Percentiles rank a stretch among this genome's conserved stretches.
Evolutionary conservation across 176 grass and related monocot species (phyloP).

Genomic region (Oryza glumipatula): DNA sequence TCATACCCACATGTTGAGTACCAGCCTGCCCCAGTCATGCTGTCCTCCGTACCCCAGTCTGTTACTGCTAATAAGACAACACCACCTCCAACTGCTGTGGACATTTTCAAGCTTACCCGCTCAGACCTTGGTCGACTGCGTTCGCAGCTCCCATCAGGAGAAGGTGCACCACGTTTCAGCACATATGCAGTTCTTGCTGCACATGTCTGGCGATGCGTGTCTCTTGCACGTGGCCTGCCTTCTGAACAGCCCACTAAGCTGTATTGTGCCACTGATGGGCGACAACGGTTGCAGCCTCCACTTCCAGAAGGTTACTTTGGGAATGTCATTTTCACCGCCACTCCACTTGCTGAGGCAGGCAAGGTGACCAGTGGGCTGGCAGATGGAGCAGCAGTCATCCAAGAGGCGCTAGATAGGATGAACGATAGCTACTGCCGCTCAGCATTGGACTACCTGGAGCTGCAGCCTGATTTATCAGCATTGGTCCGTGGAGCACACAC

Average conservation of each 20-base stretch:
- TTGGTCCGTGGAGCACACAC: constrained; percentile 82
- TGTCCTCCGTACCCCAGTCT: constrained; percentile 29
- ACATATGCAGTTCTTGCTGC: constrained; percentile 70
- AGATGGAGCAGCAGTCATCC: constrained; percentile 59
- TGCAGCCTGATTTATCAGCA: constrained; percentile 70
- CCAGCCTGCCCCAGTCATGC: constrained; percentile 72
- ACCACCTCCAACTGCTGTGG: constrained; percentile 57
- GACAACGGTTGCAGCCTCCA: constrained; percentile 64
- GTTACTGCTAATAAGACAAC: constrained; percentile 35
- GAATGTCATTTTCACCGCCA: constrained; percentile 90
- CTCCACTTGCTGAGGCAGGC: constrained; percentile 63
- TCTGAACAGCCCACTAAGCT: constrained; percentile 79
- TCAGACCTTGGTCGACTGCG: constrained; percentile 53
- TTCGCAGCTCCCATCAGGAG: constrained; percentile 34
- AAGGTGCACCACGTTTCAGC: constrained; percentile 44
- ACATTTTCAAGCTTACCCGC: constrained; percentile 73
- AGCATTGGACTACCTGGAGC: constrained; percentile 81
- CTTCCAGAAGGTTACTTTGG: constrained; percentile 88
- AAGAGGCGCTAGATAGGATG: constrained; percentile 73
- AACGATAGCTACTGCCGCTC: constrained; percentile 65
- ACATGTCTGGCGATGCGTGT: constrained; percentile 83
- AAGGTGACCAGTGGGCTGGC: constrained; percentile 52
- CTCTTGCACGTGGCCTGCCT: constrained; percentile 65
- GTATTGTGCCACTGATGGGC: constrained; percentile 74
- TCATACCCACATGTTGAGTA: constrained; percentile 79